Percentiles rank a stretch among this genome's conserved stretches.
These are phyloP conservation scores for Suillus hirtellus DNA, from an alignment of 768 basidiomycete species.

Conservation along the genomic window DNA sequence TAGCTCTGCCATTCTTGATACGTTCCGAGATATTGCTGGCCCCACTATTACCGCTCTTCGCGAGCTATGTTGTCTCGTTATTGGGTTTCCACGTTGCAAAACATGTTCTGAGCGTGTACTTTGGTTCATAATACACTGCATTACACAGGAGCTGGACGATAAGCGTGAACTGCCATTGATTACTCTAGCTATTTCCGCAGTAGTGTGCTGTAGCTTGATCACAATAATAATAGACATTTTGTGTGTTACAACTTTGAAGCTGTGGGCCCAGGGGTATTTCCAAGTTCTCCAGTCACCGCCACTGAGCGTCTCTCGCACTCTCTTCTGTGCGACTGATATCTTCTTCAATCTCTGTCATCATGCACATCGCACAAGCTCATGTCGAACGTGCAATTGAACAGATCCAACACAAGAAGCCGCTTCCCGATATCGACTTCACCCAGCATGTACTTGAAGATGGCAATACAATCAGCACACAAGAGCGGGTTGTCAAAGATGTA, in stretches of 20 bases:
- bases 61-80: slow-evolving; percentile 81
- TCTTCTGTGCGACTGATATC: slow-evolving; percentile 10
- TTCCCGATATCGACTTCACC: slow-evolving; percentile 83
- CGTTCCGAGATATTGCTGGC: slow-evolving; percentile 89
- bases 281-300: slow-evolving; percentile 9
- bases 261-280: slow-evolving; percentile 8
- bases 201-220: neutral
- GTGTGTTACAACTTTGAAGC: neutral
- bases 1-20: slow-evolving; percentile 92
- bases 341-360: slow-evolving; percentile 19
- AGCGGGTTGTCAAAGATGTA: slow-evolving; percentile 96
- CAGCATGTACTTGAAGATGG: slow-evolving; percentile 94
- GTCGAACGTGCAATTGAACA: slow-evolving; percentile 37
- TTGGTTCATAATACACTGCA: slow-evolving; percentile 45
- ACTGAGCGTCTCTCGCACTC: slow-evolving; percentile 12
- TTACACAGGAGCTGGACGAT: neutral
- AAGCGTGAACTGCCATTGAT: neutral
- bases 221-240: slow-evolving; percentile 7
- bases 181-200: slow-evolving; percentile 5
- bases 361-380: slow-evolving; percentile 36
- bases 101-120: slow-evolving; percentile 79
- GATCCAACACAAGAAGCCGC: slow-evolving; percentile 43
- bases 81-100: slow-evolving; percentile 90
- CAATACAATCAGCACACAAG: slow-evolving; percentile 86
- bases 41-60: slow-evolving; percentile 84